Conservation (phyloP, 257 asterid species). For the Datura wrightii region DNA sequence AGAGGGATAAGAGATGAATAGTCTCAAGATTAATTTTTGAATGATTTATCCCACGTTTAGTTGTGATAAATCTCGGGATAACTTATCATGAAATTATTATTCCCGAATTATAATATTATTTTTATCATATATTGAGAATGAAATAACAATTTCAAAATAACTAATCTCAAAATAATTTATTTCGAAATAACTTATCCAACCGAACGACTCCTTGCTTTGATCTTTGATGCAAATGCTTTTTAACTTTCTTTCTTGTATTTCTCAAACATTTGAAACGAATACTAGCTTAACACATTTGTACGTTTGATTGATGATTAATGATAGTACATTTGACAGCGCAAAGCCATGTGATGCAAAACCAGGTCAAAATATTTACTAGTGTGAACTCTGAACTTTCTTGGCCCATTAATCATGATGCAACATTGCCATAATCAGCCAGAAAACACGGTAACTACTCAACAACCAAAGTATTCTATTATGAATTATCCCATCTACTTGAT, state of each 20-base stretch:
- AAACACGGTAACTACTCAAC: background rate
- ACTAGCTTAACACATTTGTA: background rate
- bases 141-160: too few species aligned
- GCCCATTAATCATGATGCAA: constrained; percentile 22
- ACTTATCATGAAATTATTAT: too few species aligned
- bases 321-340: background rate
- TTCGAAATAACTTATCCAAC: too few species aligned
- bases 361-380: constrained; percentile 8
- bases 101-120: too few species aligned
- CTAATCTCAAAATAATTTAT: too few species aligned
- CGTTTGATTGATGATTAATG: background rate
- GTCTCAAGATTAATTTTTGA: too few species aligned
- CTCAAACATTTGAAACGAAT: background rate
- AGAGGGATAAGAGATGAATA: too few species aligned
- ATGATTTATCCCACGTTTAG: too few species aligned
- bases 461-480: background rate
- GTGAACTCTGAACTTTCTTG: background rate
- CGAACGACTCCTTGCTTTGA: too few species aligned
- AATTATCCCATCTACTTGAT: background rate
- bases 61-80: too few species aligned
- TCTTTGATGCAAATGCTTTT: background rate
- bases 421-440: background rate
- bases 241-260: background rate
- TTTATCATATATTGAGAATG: too few species aligned
- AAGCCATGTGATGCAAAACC: constrained; percentile 25